A percentile compares a stretch with the other conserved stretches of the same genome.
Evolutionary conservation across 306 rosid species (phyloP).

Genomic region (Geum urbanum): DNA sequence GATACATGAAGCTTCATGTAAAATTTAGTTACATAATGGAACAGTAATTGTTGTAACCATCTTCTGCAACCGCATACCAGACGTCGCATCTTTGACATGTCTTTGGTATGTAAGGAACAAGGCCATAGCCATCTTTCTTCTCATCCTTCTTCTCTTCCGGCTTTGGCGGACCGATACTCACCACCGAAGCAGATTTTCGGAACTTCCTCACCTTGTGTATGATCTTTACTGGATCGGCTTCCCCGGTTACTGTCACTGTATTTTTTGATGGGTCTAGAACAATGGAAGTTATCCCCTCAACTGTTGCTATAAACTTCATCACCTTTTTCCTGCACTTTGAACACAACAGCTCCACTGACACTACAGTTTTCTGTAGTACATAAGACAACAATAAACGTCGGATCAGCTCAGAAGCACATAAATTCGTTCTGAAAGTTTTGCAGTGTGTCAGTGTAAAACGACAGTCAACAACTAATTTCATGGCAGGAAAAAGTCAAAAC

Average conservation of each 20-base stretch:
- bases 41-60: conserved; percentile 37
- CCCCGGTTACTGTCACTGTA: conserved; percentile 47
- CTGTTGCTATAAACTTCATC: conserved; percentile 46
- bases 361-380: conserved; percentile 55
- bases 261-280: conserved; percentile 42
- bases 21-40: conserved; percentile 33
- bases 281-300: conserved; percentile 43
- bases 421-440: conserved; percentile 24
- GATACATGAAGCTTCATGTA: conserved; percentile 1
- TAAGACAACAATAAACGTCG: conserved; percentile 13
- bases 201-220: conserved; percentile 52
- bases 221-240: conserved; percentile 53
- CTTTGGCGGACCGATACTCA: conserved; percentile 40
- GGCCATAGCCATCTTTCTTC: conserved; percentile 15
- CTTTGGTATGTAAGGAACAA: conserved; percentile 15
- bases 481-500: conserved; percentile 5
- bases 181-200: conserved; percentile 34
- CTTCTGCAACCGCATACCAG: conserved; percentile 43
- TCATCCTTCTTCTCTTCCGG: conserved; percentile 45
- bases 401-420: conserved; percentile 15
- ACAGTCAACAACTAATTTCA: conserved; percentile 25
- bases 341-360: conserved; percentile 46
- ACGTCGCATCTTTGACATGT: conserved; percentile 43
- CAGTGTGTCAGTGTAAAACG: conserved; percentile 30
- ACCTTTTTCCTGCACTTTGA: conserved; percentile 49